A percentile compares a stretch with the other conserved stretches of the same genome.
phyloP scores from a whole-genome alignment of 805 yeast species.

The Candida nonsorbophila region DNA sequence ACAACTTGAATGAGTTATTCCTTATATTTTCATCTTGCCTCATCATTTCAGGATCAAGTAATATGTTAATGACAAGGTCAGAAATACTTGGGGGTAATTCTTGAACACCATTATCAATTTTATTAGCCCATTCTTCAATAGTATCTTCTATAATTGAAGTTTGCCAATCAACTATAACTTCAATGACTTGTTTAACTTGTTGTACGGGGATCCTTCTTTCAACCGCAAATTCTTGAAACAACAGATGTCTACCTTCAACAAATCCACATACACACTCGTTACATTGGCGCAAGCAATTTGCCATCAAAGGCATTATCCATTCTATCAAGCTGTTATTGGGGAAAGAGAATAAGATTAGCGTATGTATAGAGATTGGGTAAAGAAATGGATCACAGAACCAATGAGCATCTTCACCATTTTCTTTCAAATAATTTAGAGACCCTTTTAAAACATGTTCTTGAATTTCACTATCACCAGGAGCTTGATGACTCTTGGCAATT shows the following conservation, averaged over 20 bases:
- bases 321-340: constrained; percentile 40
- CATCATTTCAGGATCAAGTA: too few species aligned
- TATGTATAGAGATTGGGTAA: constrained; percentile 46
- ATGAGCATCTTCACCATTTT: constrained; percentile 25
- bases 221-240: constrained; percentile 48
- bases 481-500: constrained; percentile 18
- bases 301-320: constrained; percentile 37
- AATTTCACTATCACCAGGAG: constrained; percentile 19
- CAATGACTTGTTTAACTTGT: constrained; percentile 25
- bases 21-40: too few species aligned
- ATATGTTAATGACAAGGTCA: too few species aligned
- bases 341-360: constrained; percentile 58
- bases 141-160: constrained; percentile 9
- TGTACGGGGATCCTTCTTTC: constrained; percentile 38
- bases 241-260: constrained; percentile 46
- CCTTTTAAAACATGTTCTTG: constrained; percentile 19
- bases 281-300: constrained; percentile 42
- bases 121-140: constrained; percentile 11
- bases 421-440: constrained; percentile 4
- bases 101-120: neutral
- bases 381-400: constrained; percentile 52
- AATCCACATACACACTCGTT: constrained; percentile 49
- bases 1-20: too few species aligned
- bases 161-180: constrained; percentile 33
- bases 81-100: too few species aligned